Evolutionary conservation across 768 basidiomycete genomes (phyloP).

Genomic region (Suillus occidentalis): DNA sequence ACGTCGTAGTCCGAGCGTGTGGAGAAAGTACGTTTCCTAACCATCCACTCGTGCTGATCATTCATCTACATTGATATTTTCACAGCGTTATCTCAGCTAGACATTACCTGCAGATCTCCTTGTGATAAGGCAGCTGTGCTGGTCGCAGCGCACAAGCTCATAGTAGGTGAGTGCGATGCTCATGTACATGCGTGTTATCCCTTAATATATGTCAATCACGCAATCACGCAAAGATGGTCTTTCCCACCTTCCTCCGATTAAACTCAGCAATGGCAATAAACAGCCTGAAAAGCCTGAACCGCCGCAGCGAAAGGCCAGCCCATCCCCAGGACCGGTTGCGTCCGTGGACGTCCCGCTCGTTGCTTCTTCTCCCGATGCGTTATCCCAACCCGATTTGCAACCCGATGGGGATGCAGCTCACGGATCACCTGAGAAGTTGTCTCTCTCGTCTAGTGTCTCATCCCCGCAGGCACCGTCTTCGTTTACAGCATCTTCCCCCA

Average conservation of each 20-base stretch:
- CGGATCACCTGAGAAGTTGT: conserved; percentile 11
- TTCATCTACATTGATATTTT: conserved; percentile 23
- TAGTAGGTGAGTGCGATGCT: conserved; percentile 66
- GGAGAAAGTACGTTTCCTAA: conserved; percentile 65
- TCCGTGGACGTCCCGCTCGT: conserved; percentile 1
- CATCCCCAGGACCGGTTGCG: neutral
- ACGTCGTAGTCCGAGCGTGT: conserved; percentile 66
- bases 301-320: neutral
- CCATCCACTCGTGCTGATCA: conserved; percentile 15
- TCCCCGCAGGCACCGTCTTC: neutral
- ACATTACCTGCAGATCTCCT: conserved; percentile 55
- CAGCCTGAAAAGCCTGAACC: conserved; percentile 19
- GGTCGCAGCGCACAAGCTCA: conserved; percentile 79
- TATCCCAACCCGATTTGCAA: conserved; percentile 7
- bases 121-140: conserved; percentile 78
- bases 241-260: conserved; percentile 69
- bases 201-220: neutral
- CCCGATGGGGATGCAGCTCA: neutral
- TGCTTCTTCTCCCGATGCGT: conserved; percentile 9
- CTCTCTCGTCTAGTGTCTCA: conserved; percentile 10
- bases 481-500: conserved; percentile 2
- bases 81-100: conserved; percentile 54
- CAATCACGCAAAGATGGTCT: conserved; percentile 59
- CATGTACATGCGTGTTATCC: neutral
- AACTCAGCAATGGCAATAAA: conserved; percentile 65